phyloP scores from a whole-genome alignment of 2,329 filamentous ascomycete genomes.

The Hirsutella rhossiliensis region DNA sequence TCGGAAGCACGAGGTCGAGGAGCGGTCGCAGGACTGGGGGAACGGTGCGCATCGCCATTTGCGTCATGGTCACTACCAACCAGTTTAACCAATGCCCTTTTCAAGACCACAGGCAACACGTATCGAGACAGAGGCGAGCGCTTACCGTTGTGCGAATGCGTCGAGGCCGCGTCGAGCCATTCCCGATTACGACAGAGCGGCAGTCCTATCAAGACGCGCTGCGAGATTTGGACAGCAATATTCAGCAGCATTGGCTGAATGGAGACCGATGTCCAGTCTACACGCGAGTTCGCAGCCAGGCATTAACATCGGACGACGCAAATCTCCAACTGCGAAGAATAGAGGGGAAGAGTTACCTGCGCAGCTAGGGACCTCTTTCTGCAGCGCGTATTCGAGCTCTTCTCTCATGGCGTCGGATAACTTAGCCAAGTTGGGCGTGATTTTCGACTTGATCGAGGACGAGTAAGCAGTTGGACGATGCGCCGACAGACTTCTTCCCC shows the following conservation, averaged over 20 bases:
- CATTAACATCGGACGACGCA: too few species aligned
- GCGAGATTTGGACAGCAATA: not conserved
- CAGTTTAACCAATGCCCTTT: too few species aligned
- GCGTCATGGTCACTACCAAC: slow-evolving; percentile 4
- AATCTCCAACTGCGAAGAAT: too few species aligned
- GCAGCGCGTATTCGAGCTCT: slow-evolving; percentile 3
- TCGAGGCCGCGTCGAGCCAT: slow-evolving; percentile 3
- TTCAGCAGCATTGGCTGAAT: slow-evolving; percentile 3
- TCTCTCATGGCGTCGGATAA: slow-evolving; percentile 4
- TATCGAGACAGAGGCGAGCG: not conserved
- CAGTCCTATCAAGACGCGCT: slow-evolving; percentile 4
- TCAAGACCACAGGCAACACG: not conserved
- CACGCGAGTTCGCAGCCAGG: not conserved
- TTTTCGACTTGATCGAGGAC: slow-evolving; percentile 1
- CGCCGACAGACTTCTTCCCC: not conserved
- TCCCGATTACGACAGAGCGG: slow-evolving; percentile 3
- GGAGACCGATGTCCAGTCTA: slow-evolving; percentile 5
- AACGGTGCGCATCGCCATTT: slow-evolving; percentile 4
- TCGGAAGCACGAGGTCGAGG: slow-evolving; percentile 3
- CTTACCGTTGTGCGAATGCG: slow-evolving; percentile 4
- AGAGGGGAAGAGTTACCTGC: slow-evolving; percentile 1
- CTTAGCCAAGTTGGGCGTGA: slow-evolving; percentile 4
- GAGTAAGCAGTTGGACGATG: not conserved
- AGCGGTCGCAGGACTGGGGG: slow-evolving; percentile 1
- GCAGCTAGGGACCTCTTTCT: slow-evolving; percentile 2